Evolutionary conservation across 179 eudicot genomes (phyloP), one percentile per base, ranked within the genome.

Genomic region (Drosera spatulata): DNA sequence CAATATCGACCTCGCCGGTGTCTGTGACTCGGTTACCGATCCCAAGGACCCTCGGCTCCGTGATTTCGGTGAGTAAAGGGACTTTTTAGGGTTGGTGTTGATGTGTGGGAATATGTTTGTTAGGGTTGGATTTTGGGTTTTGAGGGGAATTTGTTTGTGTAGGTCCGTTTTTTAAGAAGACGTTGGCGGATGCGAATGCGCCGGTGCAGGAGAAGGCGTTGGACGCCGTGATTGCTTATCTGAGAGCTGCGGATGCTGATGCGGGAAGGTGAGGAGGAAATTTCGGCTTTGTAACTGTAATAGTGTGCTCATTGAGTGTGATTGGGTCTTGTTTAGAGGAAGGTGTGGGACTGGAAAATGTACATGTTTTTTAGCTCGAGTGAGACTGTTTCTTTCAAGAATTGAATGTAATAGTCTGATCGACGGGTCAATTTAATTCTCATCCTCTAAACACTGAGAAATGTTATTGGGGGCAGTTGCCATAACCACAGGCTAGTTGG

Each of bases 151-250:
- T 22, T 22, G 33, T 12, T 62, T 73, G 46, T 41, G 58, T 53
- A 86, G 95, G 88, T 51, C 85, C 64, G 5, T 83, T 69, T 70
- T 88, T 93, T 63, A 84, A 68, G 80, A 93, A 93, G 80, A 60
- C 85, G 33, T 86, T 93, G 38, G 71, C 93, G 44, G 99, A 93
- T 85, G 75, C 99, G 9, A 93, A 93, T 83, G 96, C 96, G 45
- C 95, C 99, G 2, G 99, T 84, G 55, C 99, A 93, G 63, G 99
- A 93, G 69, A 93, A 93, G 78, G 99, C 99, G 43, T 73, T 93
- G n/a, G 99, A 93, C 50, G 90, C 99, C 1, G 68, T 93, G 50
- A 89, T 93, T 76, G 77, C 86, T 10, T 93, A 68, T 71, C 74
- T 86, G 43, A 81, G 73, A 78, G 95, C 93, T 45, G 99, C 93